A percentile compares a stretch with the other conserved stretches of the same genome.
phyloP scores from a whole-genome alignment of 1,284 basidiomycete genomes.

The Waitea zeae region DNA sequence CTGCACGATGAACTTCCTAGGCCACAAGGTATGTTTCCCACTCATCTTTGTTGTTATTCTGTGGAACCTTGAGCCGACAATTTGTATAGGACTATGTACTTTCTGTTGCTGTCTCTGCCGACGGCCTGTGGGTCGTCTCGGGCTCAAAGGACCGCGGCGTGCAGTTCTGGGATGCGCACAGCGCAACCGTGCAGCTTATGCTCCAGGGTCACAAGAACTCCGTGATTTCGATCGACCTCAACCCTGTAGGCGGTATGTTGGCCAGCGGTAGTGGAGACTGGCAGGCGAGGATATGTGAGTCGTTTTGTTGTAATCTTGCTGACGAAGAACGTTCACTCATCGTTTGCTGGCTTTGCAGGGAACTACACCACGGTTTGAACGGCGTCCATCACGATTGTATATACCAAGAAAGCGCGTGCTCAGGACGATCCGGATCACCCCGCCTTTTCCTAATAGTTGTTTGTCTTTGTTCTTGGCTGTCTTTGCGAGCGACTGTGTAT shows the following conservation, averaged over 20 bases:
- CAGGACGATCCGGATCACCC: too few relatives aligned
- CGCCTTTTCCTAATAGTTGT: too few relatives aligned
- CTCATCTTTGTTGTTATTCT: conserved; percentile 15
- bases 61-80: conserved; percentile 12
- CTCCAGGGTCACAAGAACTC: conserved; percentile 80
- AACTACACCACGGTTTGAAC: too few relatives aligned
- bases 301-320: too few relatives aligned
- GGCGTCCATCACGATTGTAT: too few relatives aligned
- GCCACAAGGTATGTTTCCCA: too few relatives aligned
- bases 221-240: conserved; percentile 74
- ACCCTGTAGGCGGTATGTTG: conserved; percentile 52
- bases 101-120: conserved; percentile 48
- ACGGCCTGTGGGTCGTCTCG: conserved; percentile 61
- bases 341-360: too few relatives aligned
- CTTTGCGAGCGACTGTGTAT: too few relatives aligned
- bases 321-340: too few relatives aligned
- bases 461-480: too few relatives aligned
- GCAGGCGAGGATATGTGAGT: conserved; percentile 61
- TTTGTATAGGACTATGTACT: conserved; percentile 38
- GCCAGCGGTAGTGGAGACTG: conserved; percentile 77
- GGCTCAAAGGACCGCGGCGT: conserved; percentile 69
- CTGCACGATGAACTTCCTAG: conserved; percentile 47
- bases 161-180: conserved; percentile 58
- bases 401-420: too few relatives aligned
- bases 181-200: conserved; percentile 56